Base-by-base conservation (phyloP, 2,329 filamentous ascomycete species). In the Fusarium beomiforme region DNA sequence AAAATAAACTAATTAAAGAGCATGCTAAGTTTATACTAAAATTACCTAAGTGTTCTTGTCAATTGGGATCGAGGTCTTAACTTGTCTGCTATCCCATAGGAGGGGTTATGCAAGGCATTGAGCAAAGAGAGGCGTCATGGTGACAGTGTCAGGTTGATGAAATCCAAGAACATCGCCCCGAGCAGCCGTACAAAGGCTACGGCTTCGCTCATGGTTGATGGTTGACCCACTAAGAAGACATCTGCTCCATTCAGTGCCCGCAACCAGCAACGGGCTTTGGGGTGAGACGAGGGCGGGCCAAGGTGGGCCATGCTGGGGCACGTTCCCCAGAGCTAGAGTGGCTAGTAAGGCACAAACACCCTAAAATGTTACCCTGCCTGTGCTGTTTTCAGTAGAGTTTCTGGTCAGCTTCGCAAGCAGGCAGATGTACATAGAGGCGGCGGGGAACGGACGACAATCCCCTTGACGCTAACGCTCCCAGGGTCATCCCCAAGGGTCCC, bases 401-500 rank as follows among this genome's bases (percentile, higher is more conserved):
- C 37, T 60, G 55, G n/a, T 58, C 57, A 60, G 53, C 51, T 58
- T 63, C 34, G 37, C 42, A 61, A 55, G 50, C 54, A 65, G 50
- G 49, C 24, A 57, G 44, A 49, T 44, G 71, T 74, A n/a, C n/a
- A n/a, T n/a, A 71, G 73, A 59, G 61, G 34, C 49, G 50, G 63
- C 53, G 66, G 73, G 71, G 65, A 67, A 49, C 71, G 63, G 73
- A 59, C 51, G 47, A 59, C 41, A 62, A 42, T 75, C 67, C 74
- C 71, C 70, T 76, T 44, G 43, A 51, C 71, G 56, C 72, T 73
- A 74, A 73, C 41, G 60, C 58, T 62, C 31, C 61, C 65, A 75
- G 72, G 74, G 72, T 76, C 73, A 70, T 67, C 66, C 68, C 62
- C 67, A 70, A 80, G 77, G 76, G 79, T 78, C 77, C 70, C 69